These are phyloP conservation scores for Tulasnella sp. DNA, from an alignment of 768 basidiomycete species.

Conservation along the genomic window DNA sequence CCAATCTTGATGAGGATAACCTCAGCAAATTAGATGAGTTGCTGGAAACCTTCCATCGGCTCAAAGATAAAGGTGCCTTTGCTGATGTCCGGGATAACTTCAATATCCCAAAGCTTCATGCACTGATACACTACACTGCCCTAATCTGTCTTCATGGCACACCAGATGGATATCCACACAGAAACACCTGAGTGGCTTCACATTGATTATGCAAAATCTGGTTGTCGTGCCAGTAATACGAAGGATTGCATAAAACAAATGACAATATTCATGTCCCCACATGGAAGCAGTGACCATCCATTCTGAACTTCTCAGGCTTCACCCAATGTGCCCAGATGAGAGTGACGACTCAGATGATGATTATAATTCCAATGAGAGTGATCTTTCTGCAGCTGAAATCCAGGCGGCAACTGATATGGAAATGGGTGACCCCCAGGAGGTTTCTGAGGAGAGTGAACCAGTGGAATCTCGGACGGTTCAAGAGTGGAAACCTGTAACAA, in stretches of 20 bases:
- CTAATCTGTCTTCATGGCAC: slow-evolving; percentile 36
- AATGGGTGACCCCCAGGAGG: neutral
- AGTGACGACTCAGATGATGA: neutral
- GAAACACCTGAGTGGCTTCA: slow-evolving; percentile 43
- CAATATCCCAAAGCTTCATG: slow-evolving; percentile 42
- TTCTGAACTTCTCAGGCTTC: slow-evolving; percentile 35
- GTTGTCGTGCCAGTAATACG: slow-evolving; percentile 37
- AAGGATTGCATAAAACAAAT: slow-evolving; percentile 42
- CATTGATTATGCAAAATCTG: slow-evolving; percentile 44
- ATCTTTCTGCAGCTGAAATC: neutral
- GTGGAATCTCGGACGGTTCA: neutral
- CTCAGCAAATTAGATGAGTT: neutral
- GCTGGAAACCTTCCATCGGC: neutral
- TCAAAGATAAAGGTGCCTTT: slow-evolving; percentile 1
- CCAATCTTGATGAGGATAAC: neutral
- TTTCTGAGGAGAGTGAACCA: neutral
- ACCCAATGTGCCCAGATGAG: neutral
- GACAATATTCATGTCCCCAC: slow-evolving; percentile 39
- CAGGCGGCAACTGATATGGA: neutral
- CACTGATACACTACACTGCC: slow-evolving; percentile 34
- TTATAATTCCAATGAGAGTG: neutral
- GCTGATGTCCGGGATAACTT: slow-evolving; percentile 34
- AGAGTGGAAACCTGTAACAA: neutral
- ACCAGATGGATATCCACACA: slow-evolving; percentile 38
- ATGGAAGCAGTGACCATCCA: slow-evolving; percentile 38